A percentile compares a stretch with the other conserved stretches of the same genome.
These are phyloP conservation scores for Colletotrichum graminicola DNA, from an alignment of 2,329 filamentous ascomycete species.

Conservation along the genomic window DNA sequence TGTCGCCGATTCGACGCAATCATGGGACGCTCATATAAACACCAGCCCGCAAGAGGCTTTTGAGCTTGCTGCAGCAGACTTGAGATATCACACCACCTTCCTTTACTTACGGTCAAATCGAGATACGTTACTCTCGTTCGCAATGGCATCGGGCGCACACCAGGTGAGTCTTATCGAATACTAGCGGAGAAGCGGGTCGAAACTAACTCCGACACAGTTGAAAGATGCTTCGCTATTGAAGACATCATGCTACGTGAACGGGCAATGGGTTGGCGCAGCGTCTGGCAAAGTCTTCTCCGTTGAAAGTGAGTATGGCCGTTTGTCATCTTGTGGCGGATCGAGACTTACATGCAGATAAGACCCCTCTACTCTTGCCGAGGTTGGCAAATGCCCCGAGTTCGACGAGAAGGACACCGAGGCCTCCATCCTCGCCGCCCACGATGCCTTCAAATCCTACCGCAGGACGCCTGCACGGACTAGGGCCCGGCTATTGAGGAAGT, in stretches of 20 bases:
- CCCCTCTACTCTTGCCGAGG: slow-evolving; percentile 76
- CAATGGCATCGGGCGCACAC: slow-evolving; percentile 28
- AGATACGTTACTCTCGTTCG: slow-evolving; percentile 19
- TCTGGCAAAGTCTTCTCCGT: slow-evolving; percentile 82
- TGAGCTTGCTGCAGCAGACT: not conserved
- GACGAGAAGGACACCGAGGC: slow-evolving; percentile 74
- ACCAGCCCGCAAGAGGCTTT: not conserved
- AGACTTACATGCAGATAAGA: slow-evolving; percentile 59
- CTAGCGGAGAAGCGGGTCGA: not conserved
- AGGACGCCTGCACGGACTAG: slow-evolving; percentile 71
- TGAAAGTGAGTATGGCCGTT: slow-evolving; percentile 57
- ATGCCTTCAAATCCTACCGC: slow-evolving; percentile 72
- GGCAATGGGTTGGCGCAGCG: slow-evolving; percentile 79
- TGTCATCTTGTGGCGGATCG: not conserved
- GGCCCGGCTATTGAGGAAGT: slow-evolving; percentile 70
- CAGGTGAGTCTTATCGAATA: slow-evolving; percentile 10
- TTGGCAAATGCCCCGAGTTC: slow-evolving; percentile 81
- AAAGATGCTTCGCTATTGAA: slow-evolving; percentile 77
- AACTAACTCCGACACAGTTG: slow-evolving; percentile 54
- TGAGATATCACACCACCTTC: slow-evolving; percentile 14
- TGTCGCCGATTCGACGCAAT: slow-evolving; percentile 23
- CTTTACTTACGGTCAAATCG: slow-evolving; percentile 9
- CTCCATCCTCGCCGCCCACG: slow-evolving; percentile 77
- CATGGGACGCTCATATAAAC: slow-evolving; percentile 33
- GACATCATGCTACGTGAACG: slow-evolving; percentile 79